Conservation (phyloP, 140 eudicot genomes). For the Anethum foeniculum region DNA sequence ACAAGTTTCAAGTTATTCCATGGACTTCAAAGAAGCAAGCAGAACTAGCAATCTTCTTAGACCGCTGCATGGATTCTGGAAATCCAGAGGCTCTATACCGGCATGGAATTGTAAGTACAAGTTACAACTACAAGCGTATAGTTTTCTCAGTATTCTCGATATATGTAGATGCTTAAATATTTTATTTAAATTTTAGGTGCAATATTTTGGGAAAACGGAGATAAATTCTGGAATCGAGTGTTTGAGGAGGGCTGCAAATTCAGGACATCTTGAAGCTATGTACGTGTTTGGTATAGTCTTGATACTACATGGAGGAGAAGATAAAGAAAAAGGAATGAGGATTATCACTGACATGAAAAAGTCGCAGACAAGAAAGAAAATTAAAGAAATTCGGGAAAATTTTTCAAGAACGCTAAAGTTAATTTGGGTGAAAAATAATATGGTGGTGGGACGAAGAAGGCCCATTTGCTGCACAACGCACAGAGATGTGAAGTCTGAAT, state of each 20-base stretch:
- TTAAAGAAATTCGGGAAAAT: neutral
- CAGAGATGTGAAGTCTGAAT: too few species aligned
- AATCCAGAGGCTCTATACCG: conserved; percentile 15
- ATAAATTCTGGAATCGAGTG: neutral
- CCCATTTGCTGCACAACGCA: neutral
- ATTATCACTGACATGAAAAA: conserved; percentile 3
- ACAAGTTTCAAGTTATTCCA: neutral
- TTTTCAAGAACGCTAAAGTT: neutral
- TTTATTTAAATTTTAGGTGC: neutral
- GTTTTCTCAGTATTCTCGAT: neutral
- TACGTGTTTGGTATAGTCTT: neutral
- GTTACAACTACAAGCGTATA: neutral
- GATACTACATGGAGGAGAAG: neutral
- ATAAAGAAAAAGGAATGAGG: neutral
- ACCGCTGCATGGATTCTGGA: neutral
- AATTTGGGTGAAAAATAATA: neutral
- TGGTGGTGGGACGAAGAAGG: neutral
- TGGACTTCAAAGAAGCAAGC: neutral
- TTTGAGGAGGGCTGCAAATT: conserved; percentile 12
- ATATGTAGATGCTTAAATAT: neutral
- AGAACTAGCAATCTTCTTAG: neutral
- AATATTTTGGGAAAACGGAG: neutral
- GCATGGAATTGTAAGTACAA: conserved; percentile 7
- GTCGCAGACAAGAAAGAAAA: neutral
- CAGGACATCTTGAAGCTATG: conserved; percentile 5